Base-by-base conservation (phyloP, 495 filamentous ascomycete species). In the Daldinia grandis region DNA sequence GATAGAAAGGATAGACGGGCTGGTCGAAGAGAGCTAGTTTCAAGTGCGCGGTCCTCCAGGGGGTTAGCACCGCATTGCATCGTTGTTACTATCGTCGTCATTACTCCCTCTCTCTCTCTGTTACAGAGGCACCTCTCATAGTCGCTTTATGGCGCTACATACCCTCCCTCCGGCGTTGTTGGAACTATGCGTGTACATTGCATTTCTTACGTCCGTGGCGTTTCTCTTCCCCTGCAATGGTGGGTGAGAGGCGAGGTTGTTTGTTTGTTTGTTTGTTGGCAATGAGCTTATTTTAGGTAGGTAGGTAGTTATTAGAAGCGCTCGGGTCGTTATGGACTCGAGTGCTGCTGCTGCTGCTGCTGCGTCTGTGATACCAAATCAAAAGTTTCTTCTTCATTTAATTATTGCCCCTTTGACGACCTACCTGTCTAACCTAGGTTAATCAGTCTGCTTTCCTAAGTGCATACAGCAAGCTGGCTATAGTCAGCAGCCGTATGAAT, bases 321-420 rank as follows among this genome's bases (percentile, higher is more conserved):
- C 9, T 4, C 25, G 49, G 12, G 24, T 53, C 14, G 49, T n/a
- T 53, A n/a, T 27, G 5, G 25, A 35, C 33, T 35, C 12, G 33
- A 10, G 10, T 8, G 30, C 7, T 31, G 0, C 30, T 33, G 30
- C 7, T 31, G 0, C 30, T 33, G 24, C 21, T 28, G 7, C 17
- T 50, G 15, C 28, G 51, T 59, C 19, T 57, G 61, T 67, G 68
- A 71, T 71, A 71, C 68, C 68, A 71, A 62, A 55, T 66, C 53
- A 62, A 63, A 71, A 61, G 42, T 63, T 47, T 24, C 31, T 25
- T 61, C 57, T 63, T 51, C 57, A 53, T 66, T 14, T 37, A 24
- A 5, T 40, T 7, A 12, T 35, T 15, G 27, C 19, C 14, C 35
- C 4, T 55, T n/a, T n/a, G n/a, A n/a, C n/a, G n/a, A n/a, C n/a